phyloP scores from a whole-genome alignment of 1,284 basidiomycete species.

The Apiotrichum gamsii region DNA sequence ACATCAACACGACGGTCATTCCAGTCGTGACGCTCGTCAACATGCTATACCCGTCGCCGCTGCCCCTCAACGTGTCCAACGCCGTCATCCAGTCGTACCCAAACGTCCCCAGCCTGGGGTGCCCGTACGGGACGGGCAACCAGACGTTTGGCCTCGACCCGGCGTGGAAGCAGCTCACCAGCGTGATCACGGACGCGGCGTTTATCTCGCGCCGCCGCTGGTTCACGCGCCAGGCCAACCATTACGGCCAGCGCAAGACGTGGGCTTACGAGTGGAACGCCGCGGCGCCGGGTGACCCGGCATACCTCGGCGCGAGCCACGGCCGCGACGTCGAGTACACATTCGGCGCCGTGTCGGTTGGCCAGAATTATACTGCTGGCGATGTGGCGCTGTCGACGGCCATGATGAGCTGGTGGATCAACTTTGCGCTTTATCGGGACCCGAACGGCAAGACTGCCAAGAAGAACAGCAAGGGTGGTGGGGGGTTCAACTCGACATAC shows the following conservation, averaged over 20 bases:
- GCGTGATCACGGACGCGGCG: slow-evolving; percentile 27
- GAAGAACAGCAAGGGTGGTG: neutral
- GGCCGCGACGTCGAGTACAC: slow-evolving; percentile 26
- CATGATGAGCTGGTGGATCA: slow-evolving; percentile 40
- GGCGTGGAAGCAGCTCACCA: slow-evolving; percentile 20
- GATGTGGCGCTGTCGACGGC: slow-evolving; percentile 20
- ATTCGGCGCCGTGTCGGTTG: slow-evolving; percentile 20
- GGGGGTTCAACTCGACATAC: neutral
- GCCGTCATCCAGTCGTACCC: slow-evolving; percentile 27
- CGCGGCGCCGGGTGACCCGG: slow-evolving; percentile 8
- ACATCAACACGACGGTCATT: slow-evolving; percentile 10
- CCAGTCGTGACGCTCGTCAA: neutral
- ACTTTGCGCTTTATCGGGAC: slow-evolving; percentile 39
- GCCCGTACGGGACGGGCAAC: slow-evolving; percentile 39
- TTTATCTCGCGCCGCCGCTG: slow-evolving; percentile 31
- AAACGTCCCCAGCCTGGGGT: slow-evolving; percentile 20
- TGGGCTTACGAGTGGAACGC: slow-evolving; percentile 37
- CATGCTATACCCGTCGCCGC: neutral
- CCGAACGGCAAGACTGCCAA: slow-evolving; percentile 22
- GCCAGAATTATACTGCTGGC: slow-evolving; percentile 20
- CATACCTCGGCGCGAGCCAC: slow-evolving; percentile 25
- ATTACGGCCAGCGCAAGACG: slow-evolving; percentile 21
- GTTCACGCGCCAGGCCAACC: slow-evolving; percentile 26
- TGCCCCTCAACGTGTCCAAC: slow-evolving; percentile 14
- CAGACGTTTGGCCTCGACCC: slow-evolving; percentile 31